Base-by-base conservation (phyloP, 306 rosid genomes). In the Arachis hypogaea region DNA sequence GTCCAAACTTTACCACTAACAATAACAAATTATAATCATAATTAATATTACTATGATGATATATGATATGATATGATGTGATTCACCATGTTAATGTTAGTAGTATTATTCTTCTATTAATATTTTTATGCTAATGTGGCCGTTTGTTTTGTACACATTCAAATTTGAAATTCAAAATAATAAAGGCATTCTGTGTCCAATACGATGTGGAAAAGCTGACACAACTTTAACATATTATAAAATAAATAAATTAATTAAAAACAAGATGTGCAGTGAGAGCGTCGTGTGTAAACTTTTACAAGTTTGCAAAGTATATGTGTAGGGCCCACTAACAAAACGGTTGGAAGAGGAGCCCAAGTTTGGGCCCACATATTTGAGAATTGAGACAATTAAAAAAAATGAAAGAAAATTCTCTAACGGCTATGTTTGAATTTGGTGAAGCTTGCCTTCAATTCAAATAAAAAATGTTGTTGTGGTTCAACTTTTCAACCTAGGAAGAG, bases 101-200 rank as follows among this genome's bases (percentile, higher is more conserved):
- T 52, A 4, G 18, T 9, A 10, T 41, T 57, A 7, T 22, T 22
- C 28, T 22, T 22, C 28, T 56, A 77, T 64, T 71, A 51, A 22
- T 69, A n/a, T 78, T 38, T 42, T 69, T 30, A 33, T 33, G 38
- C 38, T 33, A 38, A 72, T 66, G 74, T 77, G 59, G 73, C 82
- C 86, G 73, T 86, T 86, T 88, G 66, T 51, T 77, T 36, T 72
- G 64, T 7, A 40, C 77, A 9, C 55, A 54, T 88, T 91, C 85
- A 86, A 89, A 89, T 87, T 91, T 91, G 87, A 91, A 91, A 83
- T 83, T 88, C 78, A 59, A 90, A 90, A 85, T 72, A 7, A 79
- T 33, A 63, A 75, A 77, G 64, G 12, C 41, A 54, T 10, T 12
- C 47, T 69, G 56, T 64, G 79, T 5, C 41, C 51, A 33, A 33